Percentiles rank a stretch among this genome's conserved stretches.
Evolutionary conservation across 2,329 filamentous ascomycete species (phyloP).

Genomic region (Phaeophleospora eucalypticola): DNA sequence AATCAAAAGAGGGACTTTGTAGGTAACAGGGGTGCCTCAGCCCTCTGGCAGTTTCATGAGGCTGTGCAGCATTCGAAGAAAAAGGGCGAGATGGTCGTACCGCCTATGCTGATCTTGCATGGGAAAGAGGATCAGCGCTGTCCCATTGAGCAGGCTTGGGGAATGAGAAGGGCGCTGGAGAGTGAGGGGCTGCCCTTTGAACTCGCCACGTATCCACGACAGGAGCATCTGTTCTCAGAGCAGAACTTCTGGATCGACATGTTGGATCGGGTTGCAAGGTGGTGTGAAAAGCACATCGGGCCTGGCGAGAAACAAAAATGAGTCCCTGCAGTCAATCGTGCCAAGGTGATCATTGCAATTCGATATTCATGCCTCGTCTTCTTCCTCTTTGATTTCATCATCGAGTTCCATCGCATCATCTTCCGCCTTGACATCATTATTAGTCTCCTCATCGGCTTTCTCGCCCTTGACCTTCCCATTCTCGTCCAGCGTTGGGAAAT

Average conservation of each 20-base stretch:
- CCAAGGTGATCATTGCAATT: not conserved
- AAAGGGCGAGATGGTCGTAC: conserved; percentile 17
- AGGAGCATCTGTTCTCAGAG: conserved; percentile 32
- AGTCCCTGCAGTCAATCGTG: not conserved
- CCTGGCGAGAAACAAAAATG: not conserved
- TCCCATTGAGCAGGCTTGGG: conserved; percentile 34
- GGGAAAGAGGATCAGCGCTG: conserved; percentile 34
- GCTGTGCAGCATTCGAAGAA: conserved; percentile 16
- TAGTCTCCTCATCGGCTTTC: conserved; percentile 21
- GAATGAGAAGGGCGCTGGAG: conserved; percentile 31
- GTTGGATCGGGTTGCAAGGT: conserved; percentile 11
- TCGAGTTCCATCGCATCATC: conserved; percentile 25
- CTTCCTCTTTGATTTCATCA: conserved; percentile 19
- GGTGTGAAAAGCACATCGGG: conserved; percentile 20
- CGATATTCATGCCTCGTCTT: conserved; percentile 6
- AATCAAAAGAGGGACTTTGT: conserved; percentile 17
- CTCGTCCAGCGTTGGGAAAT: conserved; percentile 32
- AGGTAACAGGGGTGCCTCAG: conserved; percentile 20
- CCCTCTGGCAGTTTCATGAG: conserved; percentile 31
- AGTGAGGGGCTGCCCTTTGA: conserved; percentile 30
- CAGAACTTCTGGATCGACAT: conserved; percentile 23
- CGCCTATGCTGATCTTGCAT: conserved; percentile 36
- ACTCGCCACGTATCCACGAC: conserved; percentile 35
- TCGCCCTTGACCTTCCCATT: conserved; percentile 23
- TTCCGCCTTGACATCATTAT: conserved; percentile 17